Base-by-base conservation (phyloP, 805 yeast species). In the Pichia rugopelliculosa region DNA sequence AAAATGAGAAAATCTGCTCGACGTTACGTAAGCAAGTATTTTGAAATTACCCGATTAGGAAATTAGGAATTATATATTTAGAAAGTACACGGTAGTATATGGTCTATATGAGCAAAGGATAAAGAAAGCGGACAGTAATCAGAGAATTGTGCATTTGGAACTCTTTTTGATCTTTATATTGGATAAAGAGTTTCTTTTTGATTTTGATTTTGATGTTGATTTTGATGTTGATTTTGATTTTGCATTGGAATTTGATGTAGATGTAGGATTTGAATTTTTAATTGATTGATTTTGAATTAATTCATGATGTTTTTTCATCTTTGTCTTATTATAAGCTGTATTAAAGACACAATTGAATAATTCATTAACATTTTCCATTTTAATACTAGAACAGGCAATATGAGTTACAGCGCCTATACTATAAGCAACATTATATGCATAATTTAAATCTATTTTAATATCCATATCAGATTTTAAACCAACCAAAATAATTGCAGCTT, bases 381-480 rank as follows among this genome's bases (percentile, higher is more conserved):
- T 69, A 55, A 79, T 82, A 6, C 96, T 87, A 8, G 95, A 85
- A 60, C 96, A 87, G 62, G 84, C 85, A 44, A 87, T 65, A 60
- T 86, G 91, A 5, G 79, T 80, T 27, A 76, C 69, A 0, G 95
- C 91, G 34, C 84, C 84, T 47, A 83, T 73, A 36, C 74, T 74
- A 33, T 53, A 49, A 12, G 68, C 65, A 21, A 62, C 61, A 20
- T 48, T 49, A 27, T 42, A 33, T 4, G 67, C 65, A 42, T 59
- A 57, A 12, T 22, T 43, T 3, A 60, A 58, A 40, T 61, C 50
- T 18, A 62, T 60, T 18, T 51, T 47, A 37, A 53, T 56, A 8
- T 41, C 91, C 48, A 84, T 67, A 63, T 90, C 97, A 4, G 80
- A 65, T 59, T 90, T 88, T 30, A 91, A 74, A 1, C 96, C 96